Percentiles rank a stretch among this genome's conserved stretches.
phyloP scores from a whole-genome alignment of 768 basidiomycete species.

The Suillus bovinus region DNA sequence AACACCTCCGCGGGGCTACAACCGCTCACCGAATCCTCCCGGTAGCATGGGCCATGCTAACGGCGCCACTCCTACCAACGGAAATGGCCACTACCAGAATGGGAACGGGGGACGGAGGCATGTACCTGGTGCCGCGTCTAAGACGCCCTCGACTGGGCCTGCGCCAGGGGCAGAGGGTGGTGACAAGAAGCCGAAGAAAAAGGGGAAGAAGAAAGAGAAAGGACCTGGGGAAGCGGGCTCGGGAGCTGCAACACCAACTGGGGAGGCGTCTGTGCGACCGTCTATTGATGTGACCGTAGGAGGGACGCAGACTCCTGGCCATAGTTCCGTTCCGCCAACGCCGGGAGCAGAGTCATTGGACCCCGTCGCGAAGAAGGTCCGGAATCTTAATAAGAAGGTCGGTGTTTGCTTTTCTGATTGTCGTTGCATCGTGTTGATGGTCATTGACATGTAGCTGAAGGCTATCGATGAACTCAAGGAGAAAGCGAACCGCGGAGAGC shows the following conservation, averaged over 20 bases:
- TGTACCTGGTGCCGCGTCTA: constrained; percentile 74
- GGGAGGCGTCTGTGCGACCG: constrained; percentile 26
- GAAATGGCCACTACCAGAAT: constrained; percentile 33
- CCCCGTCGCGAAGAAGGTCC: constrained; percentile 85
- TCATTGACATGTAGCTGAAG: constrained; percentile 64
- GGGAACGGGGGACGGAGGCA: constrained; percentile 46
- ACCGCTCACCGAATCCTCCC: constrained; percentile 55
- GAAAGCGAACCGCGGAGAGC: constrained; percentile 85
- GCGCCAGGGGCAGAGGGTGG: constrained; percentile 29
- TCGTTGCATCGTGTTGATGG: constrained; percentile 12
- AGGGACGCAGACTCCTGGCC: constrained; percentile 16
- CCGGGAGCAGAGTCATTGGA: constrained; percentile 68
- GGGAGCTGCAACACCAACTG: constrained; percentile 31
- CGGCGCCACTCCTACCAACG: constrained; percentile 26
- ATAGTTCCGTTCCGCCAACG: constrained; percentile 46
- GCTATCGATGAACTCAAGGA: constrained; percentile 99
- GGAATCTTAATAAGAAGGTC: constrained; percentile 96
- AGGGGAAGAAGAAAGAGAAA: constrained; percentile 42
- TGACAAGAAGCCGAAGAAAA: constrained; percentile 56
- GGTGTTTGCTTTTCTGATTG: constrained; percentile 20
- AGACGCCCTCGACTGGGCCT: constrained; percentile 46
- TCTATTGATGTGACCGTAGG: constrained; percentile 40
- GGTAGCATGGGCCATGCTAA: constrained; percentile 33
- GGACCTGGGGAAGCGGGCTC: constrained; percentile 24
- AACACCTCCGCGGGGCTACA: constrained; percentile 64